Evolutionary conservation across 805 yeast genomes (phyloP).

Genomic region (Myxozyma neotropica): DNA sequence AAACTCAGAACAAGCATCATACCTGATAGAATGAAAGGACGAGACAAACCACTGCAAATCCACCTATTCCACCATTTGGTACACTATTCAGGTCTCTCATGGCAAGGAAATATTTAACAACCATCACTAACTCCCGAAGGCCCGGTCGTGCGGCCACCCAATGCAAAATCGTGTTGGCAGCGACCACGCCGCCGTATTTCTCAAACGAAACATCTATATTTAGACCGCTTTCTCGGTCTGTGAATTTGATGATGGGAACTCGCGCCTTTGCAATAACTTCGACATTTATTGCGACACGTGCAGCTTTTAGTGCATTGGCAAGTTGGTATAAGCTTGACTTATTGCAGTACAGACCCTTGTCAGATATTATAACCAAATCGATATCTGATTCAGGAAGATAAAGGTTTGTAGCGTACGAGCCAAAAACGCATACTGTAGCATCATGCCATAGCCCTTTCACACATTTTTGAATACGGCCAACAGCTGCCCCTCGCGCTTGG

Average conservation of each 20-base stretch:
- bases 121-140: conserved; percentile 74
- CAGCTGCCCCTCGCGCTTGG: conserved; percentile 63
- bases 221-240: conserved; percentile 68
- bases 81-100: conserved; percentile 81
- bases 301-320: conserved; percentile 65
- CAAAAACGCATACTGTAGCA: conserved; percentile 82
- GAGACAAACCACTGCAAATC: conserved; percentile 87
- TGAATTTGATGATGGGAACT: conserved; percentile 91
- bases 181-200: conserved; percentile 74
- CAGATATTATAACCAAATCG: conserved; percentile 83
- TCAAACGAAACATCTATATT: conserved; percentile 92
- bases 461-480: conserved; percentile 58
- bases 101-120: conserved; percentile 81
- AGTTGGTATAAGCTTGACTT: conserved; percentile 71
- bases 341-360: conserved; percentile 59
- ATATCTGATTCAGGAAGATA: conserved; percentile 95
- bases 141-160: conserved; percentile 81
- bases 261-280: conserved; percentile 88
- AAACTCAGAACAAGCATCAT: not conserved
- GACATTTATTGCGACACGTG: conserved; percentile 65
- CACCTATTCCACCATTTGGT: conserved; percentile 92
- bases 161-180: conserved; percentile 72
- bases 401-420: conserved; percentile 90
- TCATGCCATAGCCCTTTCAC: conserved; percentile 69
- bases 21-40: conserved; percentile 70